Evolutionary conservation across 371 early-diverging fungal genomes (phyloP), one percentile per base, ranked within the genome.

Genomic region (Actinomortierella wolfii): DNA sequence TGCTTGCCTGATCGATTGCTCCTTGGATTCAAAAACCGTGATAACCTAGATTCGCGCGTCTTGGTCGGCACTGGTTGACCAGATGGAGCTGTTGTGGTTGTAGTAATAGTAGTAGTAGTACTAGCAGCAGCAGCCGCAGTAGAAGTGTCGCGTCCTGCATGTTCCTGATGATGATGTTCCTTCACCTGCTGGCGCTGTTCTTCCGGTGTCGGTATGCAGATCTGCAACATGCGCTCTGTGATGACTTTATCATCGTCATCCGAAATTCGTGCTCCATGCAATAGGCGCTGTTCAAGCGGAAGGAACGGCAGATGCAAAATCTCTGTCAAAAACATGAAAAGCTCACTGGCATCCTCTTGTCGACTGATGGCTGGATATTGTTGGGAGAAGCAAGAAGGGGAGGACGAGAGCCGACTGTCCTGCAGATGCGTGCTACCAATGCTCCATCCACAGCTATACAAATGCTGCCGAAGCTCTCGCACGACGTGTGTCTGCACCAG

Each of bases 281-380:
- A 77, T 55, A 86, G 59, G 24, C 82, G 76, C 26, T 82, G 76
- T 50, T 83, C 82, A 57, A 86, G 73, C 8, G 87, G 87, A 14
- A 86, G 56, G 64, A 80, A 85, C 0, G 87, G 87, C 20, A 85
- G 68, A 29, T 82, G 81, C 53, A 85, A 76, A 13, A 78, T 77
- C 42, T 79, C 79, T 9, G 83, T 84, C 48, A 86, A 61, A 46
- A 85, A 84, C 56, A 86, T 56, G 52, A 86, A 85, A 7, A 85
- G 57, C 52, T 86, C 85, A 48, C 80, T 80, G 3, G 83, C 71
- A 58, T 86, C 87, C 57, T 86, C 85, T 64, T 86, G 86, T 1
- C 74, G 78, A 67, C 79, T 79, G 71, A 50, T 59, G 46, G 57
- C 81, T 60, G 26, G 50, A 1, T 66, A 34, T 40, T 5, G 76